Evolutionary conservation across 148 eudicot genomes (phyloP).

Genomic region (Arctostaphylos glauca): DNA sequence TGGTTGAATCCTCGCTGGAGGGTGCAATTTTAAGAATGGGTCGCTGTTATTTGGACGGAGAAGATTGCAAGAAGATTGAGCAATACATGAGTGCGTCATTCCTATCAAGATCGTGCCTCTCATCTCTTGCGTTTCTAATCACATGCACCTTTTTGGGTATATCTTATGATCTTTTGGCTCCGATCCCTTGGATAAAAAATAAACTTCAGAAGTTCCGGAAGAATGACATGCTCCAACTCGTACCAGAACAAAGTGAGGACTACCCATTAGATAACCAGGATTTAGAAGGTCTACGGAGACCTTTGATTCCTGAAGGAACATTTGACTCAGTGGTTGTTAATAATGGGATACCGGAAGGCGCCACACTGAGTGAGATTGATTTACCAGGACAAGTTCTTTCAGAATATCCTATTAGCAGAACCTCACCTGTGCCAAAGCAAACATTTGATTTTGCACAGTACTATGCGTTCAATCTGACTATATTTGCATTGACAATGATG

Average conservation of each 20-base stretch:
- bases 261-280: conserved; percentile 56
- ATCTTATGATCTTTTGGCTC: conserved; percentile 85
- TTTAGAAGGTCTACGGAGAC: conserved; percentile 52
- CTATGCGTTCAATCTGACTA: conserved; percentile 92
- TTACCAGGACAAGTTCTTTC: conserved; percentile 73
- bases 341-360: conserved; percentile 28
- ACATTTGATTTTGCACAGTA: conserved; percentile 94
- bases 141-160: conserved; percentile 94
- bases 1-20: conserved; percentile 92
- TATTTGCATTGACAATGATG: conserved; percentile 86
- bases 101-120: conserved; percentile 82
- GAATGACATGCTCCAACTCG: conserved; percentile 94
- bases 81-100: conserved; percentile 89
- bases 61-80: conserved; percentile 91
- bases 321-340: conserved; percentile 30
- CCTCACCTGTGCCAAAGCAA: conserved; percentile 88
- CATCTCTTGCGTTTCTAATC: conserved; percentile 86
- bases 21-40: conserved; percentile 78
- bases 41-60: conserved; percentile 93
- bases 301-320: conserved; percentile 64
- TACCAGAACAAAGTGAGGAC: conserved; percentile 78
- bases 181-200: conserved; percentile 90
- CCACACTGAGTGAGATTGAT: conserved; percentile 45
- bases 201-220: conserved; percentile 73
- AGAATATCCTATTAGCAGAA: conserved; percentile 77